Evolutionary conservation across 768 basidiomycete genomes (phyloP), one percentile per base, ranked within the genome.

Genomic region (Lanmaoa pseudosensibilis): DNA sequence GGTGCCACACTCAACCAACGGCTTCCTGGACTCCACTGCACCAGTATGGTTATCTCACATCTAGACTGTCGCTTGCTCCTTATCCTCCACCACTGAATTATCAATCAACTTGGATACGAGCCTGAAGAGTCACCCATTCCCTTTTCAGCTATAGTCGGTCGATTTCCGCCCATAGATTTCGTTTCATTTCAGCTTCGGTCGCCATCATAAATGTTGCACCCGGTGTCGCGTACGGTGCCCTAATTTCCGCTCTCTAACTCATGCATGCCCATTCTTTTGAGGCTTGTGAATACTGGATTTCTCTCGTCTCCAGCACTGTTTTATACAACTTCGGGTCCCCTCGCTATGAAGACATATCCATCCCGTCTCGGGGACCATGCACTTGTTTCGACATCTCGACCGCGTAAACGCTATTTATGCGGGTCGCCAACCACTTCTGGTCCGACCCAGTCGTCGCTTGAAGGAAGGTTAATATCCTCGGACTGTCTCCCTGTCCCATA

Each of bases 271-370:
- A 46, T 69, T 69, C 59, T 68, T 68, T 71, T 55, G 61, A 57
- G 62, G 66, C 61, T 54, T 72, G 73, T 74, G 70, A 73, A 73
- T 73, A 73, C 66, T 65, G 72, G 70, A 65, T 61, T 62, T 58
- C 50, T 64, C 64, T 64, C 58, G 61, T 68, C 59, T 56, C 53
- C 43, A 57, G 50, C 56, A 50, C 33, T 67, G 63, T 63, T 53
- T 59, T 57, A 71, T 65, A 60, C 58, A 52, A 59, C 27, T 60
- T 64, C 47, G 55, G 66, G 64, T 65, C 62, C 67, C 59, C 60
- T 49, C 66, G 64, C 57, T 67, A 71, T 73, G 68, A 71, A 80
- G 83, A 84, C 83, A 79, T 83, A 83, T 84, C 79, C 82, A 82
- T 83, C 80, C 82, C 76, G 83, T 84, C 81, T 72, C 65, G 74